Evolutionary conservation across 306 rosid genomes (phyloP).

Genomic region (Citrullus mucosospermus): DNA sequence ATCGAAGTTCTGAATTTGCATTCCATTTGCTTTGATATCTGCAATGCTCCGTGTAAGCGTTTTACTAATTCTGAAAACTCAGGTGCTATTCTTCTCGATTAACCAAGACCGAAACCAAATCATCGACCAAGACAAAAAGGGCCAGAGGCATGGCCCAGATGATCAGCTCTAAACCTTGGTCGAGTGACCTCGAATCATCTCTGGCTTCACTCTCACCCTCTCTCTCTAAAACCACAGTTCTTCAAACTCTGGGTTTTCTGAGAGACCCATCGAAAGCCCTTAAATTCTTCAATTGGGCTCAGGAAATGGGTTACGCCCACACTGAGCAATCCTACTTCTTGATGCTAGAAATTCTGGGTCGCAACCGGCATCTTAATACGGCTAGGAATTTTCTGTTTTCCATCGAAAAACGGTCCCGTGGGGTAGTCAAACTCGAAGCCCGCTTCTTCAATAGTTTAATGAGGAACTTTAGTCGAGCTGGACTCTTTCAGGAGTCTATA

Average conservation of each 20-base stretch:
- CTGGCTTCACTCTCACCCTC: constrained; percentile 30
- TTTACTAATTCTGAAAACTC: constrained; percentile 10
- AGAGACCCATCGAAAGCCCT: constrained; percentile 38
- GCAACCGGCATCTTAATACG: constrained; percentile 38
- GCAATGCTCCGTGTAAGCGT: background rate
- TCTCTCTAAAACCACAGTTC: constrained; percentile 48
- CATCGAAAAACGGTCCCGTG: constrained; percentile 44
- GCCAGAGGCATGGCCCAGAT: constrained; percentile 38
- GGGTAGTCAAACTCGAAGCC: constrained; percentile 53
- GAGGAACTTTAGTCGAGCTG: constrained; percentile 54
- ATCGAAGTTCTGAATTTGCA: background rate
- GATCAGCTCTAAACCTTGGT: constrained; percentile 45
- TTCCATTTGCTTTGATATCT: background rate
- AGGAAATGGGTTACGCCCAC: constrained; percentile 47
- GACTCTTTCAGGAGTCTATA: constrained; percentile 60
- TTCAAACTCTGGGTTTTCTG: constrained; percentile 46
- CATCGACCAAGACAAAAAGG: constrained; percentile 25
- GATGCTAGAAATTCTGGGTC: constrained; percentile 51
- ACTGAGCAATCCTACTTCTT: constrained; percentile 35
- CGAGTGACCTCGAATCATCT: constrained; percentile 25
- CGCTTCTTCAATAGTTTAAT: constrained; percentile 64
- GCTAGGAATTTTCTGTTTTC: constrained; percentile 71
- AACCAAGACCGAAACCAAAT: constrained; percentile 22
- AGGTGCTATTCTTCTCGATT: constrained; percentile 25
- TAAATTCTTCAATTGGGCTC: constrained; percentile 50